A percentile compares a stretch with the other conserved stretches of the same genome.
Conservation (phyloP, 1,139 yeast genomes). For the Scheffersomyces insectosa region DNA sequence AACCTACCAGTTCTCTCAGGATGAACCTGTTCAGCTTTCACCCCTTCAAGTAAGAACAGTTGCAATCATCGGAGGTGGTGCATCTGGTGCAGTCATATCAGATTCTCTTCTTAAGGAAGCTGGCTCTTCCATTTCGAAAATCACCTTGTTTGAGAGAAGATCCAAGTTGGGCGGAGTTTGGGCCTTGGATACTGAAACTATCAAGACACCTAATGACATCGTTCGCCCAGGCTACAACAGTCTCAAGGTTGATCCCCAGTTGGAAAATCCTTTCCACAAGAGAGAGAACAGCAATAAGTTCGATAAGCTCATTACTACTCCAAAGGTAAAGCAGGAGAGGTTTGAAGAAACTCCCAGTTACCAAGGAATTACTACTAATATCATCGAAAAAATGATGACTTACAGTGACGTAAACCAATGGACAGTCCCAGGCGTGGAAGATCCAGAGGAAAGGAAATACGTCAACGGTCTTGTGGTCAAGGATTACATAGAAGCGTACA, state of each 20-base stretch:
- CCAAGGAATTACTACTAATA: constrained; percentile 37
- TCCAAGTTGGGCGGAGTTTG: constrained; percentile 33
- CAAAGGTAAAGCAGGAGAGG: constrained; percentile 14
- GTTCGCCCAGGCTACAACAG: constrained; percentile 23
- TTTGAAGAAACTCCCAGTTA: constrained; percentile 43
- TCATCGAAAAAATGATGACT: constrained; percentile 47
- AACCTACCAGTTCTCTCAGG: neutral
- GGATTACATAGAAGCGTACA: constrained; percentile 35
- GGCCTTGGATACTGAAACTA: constrained; percentile 25
- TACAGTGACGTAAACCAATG: constrained; percentile 39
- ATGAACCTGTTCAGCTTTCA: constrained; percentile 9
- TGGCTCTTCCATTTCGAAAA: constrained; percentile 8
- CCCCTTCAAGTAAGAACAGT: constrained; percentile 23
- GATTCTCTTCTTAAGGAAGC: constrained; percentile 38
- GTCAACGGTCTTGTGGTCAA: constrained; percentile 29
- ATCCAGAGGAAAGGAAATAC: constrained; percentile 24
- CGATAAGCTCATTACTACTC: constrained; percentile 7
- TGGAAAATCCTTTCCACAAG: constrained; percentile 28
- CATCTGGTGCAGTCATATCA: constrained; percentile 48
- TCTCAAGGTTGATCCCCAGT: constrained; percentile 28
- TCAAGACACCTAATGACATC: constrained; percentile 23
- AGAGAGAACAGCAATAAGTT: neutral
- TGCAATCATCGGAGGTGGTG: constrained; percentile 56
- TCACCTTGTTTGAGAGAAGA: constrained; percentile 33
- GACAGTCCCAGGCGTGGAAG: constrained; percentile 24